Conservation (phyloP, 768 basidiomycete species). For the Ramaria sp. region DNA sequence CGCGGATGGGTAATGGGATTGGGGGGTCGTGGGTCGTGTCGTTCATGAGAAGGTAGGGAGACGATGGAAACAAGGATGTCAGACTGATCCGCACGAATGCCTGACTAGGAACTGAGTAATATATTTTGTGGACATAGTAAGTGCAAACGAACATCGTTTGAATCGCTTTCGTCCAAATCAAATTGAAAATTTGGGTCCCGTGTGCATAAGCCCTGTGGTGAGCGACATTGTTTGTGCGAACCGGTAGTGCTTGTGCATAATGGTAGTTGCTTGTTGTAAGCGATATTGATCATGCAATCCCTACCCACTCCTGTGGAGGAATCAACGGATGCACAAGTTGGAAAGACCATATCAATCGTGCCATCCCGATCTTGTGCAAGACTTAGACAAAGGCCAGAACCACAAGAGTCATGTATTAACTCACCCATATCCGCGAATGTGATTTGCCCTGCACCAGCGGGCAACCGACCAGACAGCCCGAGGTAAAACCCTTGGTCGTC, state of each 20-base stretch:
- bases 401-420: background rate
- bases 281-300: slow-evolving; percentile 80
- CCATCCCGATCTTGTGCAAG: slow-evolving; percentile 68
- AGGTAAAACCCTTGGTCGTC: slow-evolving; percentile 67
- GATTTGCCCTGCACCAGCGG: slow-evolving; percentile 64
- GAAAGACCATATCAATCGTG: slow-evolving; percentile 90
- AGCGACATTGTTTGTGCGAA: slow-evolving; percentile 49
- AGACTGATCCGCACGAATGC: slow-evolving; percentile 57
- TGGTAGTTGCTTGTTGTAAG: slow-evolving; percentile 83
- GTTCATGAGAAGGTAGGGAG: slow-evolving; percentile 52
- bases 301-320: slow-evolving; percentile 57
- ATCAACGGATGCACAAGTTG: slow-evolving; percentile 69
- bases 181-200: slow-evolving; percentile 76
- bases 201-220: slow-evolving; percentile 70
- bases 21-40: slow-evolving; percentile 56
- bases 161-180: slow-evolving; percentile 39
- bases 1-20: slow-evolving; percentile 64
- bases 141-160: slow-evolving; percentile 37
- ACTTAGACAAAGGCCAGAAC: background rate
- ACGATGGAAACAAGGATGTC: slow-evolving; percentile 39
- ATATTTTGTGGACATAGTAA: background rate
- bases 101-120: slow-evolving; percentile 24
- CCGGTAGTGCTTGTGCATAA: slow-evolving; percentile 57
- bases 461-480: slow-evolving; percentile 56
- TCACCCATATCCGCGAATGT: slow-evolving; percentile 86